phyloP scores from a whole-genome alignment of 225 moss, liverwort and hornwort species.

The Asterella californica region DNA sequence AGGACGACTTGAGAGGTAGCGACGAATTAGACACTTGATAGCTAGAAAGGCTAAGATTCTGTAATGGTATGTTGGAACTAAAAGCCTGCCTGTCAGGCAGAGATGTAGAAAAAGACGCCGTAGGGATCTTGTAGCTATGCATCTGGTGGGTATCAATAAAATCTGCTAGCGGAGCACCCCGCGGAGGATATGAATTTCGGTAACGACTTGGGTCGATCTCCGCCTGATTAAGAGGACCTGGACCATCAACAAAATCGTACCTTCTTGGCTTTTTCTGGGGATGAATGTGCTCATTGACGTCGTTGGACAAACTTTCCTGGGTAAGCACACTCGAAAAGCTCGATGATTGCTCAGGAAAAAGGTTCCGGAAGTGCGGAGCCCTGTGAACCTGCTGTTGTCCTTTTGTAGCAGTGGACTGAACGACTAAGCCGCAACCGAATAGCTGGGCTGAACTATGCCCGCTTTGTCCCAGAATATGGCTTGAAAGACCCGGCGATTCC shows the following conservation, averaged over 20 bases:
- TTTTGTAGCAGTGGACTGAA: slow-evolving; percentile 7
- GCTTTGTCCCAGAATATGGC: slow-evolving; percentile 27
- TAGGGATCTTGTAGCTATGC: slow-evolving; percentile 15
- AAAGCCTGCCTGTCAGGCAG: slow-evolving; percentile 25
- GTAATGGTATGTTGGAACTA: slow-evolving; percentile 18
- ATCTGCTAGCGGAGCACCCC: slow-evolving; percentile 24
- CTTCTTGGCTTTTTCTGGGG: slow-evolving; percentile 34
- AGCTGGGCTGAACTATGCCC: slow-evolving; percentile 22
- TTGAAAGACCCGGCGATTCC: slow-evolving; percentile 20
- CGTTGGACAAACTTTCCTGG: slow-evolving; percentile 18
- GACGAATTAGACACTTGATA: slow-evolving; percentile 25
- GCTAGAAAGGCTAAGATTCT: slow-evolving; percentile 27
- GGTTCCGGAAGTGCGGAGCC: slow-evolving; percentile 37
- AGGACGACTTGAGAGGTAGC: slow-evolving; percentile 21
- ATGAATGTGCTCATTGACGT: slow-evolving; percentile 32
- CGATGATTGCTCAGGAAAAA: slow-evolving; percentile 42
- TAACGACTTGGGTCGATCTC: slow-evolving; percentile 18
- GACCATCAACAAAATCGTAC: slow-evolving; percentile 29
- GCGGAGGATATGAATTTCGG: slow-evolving; percentile 22
- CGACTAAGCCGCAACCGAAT: slow-evolving; percentile 9
- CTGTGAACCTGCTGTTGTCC: slow-evolving; percentile 22
- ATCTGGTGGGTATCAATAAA: slow-evolving; percentile 27
- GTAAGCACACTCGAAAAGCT: slow-evolving; percentile 28
- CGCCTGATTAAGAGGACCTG: slow-evolving; percentile 15
- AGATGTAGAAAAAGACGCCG: slow-evolving; percentile 26